Percentiles rank a stretch among this genome's conserved stretches.
These are phyloP conservation scores for Margaritispora aquatica DNA, from an alignment of 495 filamentous ascomycete species.

Conservation along the genomic window DNA sequence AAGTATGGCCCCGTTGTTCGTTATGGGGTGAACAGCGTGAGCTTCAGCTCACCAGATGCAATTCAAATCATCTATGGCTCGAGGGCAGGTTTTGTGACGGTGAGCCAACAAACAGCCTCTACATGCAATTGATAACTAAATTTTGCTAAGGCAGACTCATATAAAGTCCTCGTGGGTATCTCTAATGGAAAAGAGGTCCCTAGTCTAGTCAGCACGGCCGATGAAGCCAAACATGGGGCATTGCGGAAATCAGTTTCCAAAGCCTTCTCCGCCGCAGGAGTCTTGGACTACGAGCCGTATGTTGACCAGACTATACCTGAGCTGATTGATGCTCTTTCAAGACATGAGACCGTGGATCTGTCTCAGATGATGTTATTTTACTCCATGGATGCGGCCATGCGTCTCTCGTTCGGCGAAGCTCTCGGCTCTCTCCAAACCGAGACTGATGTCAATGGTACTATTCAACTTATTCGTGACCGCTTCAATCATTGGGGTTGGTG, in stretches of 20 bases:
- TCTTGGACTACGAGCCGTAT: conserved; percentile 1
- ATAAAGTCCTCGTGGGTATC: conserved; percentile 6
- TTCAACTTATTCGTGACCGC: conserved; percentile 1
- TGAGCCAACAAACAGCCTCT: conserved; percentile 3
- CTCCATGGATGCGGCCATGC: conserved; percentile 6
- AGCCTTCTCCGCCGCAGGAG: neutral
- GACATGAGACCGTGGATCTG: neutral
- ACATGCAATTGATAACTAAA: neutral
- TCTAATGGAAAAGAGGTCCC: conserved; percentile 4
- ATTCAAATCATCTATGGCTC: conserved; percentile 26
- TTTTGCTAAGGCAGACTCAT: conserved; percentile 2
- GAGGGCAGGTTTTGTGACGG: conserved; percentile 25
- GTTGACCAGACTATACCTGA: conserved; percentile 1
- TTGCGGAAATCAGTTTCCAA: conserved; percentile 4
- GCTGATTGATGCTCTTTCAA: neutral
- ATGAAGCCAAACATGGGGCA: conserved; percentile 3
- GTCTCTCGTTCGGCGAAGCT: neutral
- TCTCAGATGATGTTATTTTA: conserved; percentile 5
- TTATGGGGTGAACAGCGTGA: conserved; percentile 25
- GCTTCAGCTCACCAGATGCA: conserved; percentile 26
- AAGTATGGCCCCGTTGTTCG: conserved; percentile 24
- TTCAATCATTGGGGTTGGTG: conserved; percentile 6
- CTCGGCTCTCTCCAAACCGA: conserved; percentile 1
- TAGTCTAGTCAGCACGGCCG: neutral
- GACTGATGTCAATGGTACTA: neutral